Percentiles rank a stretch among this genome's conserved stretches.
Conservation (phyloP, 192 early-diverging fungal genomes). For the Chytriomyces confervae region DNA sequence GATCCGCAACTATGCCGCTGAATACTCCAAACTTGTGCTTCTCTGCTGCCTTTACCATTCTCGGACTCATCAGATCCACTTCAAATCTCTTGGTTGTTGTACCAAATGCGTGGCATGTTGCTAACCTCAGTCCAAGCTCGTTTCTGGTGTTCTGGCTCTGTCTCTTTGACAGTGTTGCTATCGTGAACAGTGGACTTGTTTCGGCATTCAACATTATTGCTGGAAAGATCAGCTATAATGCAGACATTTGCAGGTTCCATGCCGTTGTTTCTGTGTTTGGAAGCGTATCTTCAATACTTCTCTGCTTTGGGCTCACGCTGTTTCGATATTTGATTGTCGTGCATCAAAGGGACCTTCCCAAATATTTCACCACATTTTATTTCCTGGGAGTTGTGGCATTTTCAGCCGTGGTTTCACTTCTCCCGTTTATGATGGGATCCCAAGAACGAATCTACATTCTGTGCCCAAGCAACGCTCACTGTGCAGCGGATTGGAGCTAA, state of each 20-base stretch:
- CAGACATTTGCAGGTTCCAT: background rate
- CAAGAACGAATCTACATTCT: background rate
- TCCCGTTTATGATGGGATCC: background rate
- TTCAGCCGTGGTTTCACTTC: background rate
- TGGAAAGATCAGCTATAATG: too few species aligned
- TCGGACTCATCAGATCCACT: too few species aligned
- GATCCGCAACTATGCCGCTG: too few species aligned
- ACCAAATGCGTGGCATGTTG: too few species aligned
- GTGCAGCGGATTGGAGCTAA: background rate
- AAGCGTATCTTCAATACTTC: background rate
- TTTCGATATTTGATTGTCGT: background rate
- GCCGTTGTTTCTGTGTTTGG: background rate
- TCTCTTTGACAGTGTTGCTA: too few species aligned
- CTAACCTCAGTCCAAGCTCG: too few species aligned
- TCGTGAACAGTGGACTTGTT: too few species aligned
- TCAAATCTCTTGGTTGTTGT: too few species aligned
- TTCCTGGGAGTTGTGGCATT: background rate
- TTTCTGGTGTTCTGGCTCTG: too few species aligned
- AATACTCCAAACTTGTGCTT: too few species aligned
- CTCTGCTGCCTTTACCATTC: too few species aligned
- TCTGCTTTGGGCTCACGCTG: background rate
- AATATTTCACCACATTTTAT: background rate
- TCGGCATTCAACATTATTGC: too few species aligned
- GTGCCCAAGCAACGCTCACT: background rate
- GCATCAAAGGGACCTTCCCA: background rate